Conservation (phyloP, 768 basidiomycete genomes). For the Pisolithus orientalis region DNA sequence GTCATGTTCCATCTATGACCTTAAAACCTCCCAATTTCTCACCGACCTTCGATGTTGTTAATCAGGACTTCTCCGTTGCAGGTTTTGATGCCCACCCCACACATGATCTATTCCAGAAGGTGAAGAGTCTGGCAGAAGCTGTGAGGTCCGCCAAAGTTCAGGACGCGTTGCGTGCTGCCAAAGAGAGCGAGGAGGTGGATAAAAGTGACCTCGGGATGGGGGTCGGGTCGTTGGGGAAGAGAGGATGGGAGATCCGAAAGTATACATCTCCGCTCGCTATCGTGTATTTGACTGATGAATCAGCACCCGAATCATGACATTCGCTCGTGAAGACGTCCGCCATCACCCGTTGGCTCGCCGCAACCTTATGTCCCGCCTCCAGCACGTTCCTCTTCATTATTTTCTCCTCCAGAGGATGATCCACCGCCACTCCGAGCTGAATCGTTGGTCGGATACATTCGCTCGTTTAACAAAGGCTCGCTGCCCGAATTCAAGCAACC, state of each 20-base stretch:
- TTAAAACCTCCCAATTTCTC: slow-evolving; percentile 30
- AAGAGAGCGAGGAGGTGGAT: slow-evolving; percentile 50
- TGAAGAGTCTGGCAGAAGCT: slow-evolving; percentile 42
- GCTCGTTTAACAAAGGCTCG: slow-evolving; percentile 43
- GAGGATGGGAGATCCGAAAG: slow-evolving; percentile 54
- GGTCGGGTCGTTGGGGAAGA: slow-evolving; percentile 23
- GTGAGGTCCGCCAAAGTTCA: slow-evolving; percentile 50
- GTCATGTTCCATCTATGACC: slow-evolving; percentile 41
- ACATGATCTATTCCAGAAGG: slow-evolving; percentile 38
- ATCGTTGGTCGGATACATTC: slow-evolving; percentile 48
- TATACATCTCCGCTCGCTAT: slow-evolving; percentile 17
- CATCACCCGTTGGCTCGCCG: slow-evolving; percentile 53
- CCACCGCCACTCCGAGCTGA: slow-evolving; percentile 36
- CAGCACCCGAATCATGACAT: neutral
- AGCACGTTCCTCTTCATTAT: slow-evolving; percentile 31
- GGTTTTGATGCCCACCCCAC: slow-evolving; percentile 22
- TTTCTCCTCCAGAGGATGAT: slow-evolving; percentile 35
- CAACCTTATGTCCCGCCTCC: slow-evolving; percentile 47
- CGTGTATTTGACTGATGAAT: neutral
- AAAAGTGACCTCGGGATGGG: slow-evolving; percentile 40
- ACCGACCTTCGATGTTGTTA: slow-evolving; percentile 20
- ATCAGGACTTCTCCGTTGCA: slow-evolving; percentile 21
- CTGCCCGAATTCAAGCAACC: slow-evolving; percentile 9
- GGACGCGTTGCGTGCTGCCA: slow-evolving; percentile 49
- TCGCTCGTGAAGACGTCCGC: slow-evolving; percentile 35